Percentiles rank a stretch among this genome's conserved stretches.
Conservation (phyloP, 116 monocot genomes). For the Cymodocea nodosa region DNA sequence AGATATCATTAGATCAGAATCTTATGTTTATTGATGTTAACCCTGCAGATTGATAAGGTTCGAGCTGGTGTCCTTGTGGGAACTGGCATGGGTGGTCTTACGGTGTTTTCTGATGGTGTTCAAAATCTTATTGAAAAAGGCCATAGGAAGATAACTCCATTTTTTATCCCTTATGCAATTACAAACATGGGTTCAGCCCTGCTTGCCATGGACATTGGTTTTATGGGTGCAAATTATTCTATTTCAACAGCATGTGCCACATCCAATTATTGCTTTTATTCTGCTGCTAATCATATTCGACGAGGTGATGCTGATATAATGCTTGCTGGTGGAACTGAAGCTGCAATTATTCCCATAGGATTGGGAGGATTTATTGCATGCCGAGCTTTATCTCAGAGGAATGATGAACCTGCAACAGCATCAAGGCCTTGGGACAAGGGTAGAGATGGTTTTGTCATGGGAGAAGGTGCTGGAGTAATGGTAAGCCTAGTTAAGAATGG, state of each 20-base stretch:
- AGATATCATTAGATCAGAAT: neutral
- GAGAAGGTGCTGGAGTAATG: conserved; percentile 95
- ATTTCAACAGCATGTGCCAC: conserved; percentile 99
- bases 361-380: conserved; percentile 97
- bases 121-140: conserved; percentile 93
- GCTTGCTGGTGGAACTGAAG: conserved; percentile 98
- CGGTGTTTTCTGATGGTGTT: conserved; percentile 87
- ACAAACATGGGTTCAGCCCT: conserved; percentile 98
- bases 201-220: conserved; percentile 94
- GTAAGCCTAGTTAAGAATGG: conserved; percentile 26
- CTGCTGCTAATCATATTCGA: conserved; percentile 96
- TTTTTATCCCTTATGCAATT: conserved; percentile 92
- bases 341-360: conserved; percentile 97
- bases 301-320: conserved; percentile 93
- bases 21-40: neutral
- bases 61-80: conserved; percentile 94
- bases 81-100: conserved; percentile 92
- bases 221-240: conserved; percentile 98
- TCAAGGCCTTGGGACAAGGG: conserved; percentile 99
- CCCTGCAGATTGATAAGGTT: conserved; percentile 75
- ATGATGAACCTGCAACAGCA: conserved; percentile 91
- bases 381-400: conserved; percentile 92
- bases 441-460: conserved; percentile 99
- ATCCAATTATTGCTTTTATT: conserved; percentile 94
- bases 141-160: conserved; percentile 87